Conservation (phyloP, 2,329 filamentous ascomycete genomes). For the Beauveria sp. region DNA sequence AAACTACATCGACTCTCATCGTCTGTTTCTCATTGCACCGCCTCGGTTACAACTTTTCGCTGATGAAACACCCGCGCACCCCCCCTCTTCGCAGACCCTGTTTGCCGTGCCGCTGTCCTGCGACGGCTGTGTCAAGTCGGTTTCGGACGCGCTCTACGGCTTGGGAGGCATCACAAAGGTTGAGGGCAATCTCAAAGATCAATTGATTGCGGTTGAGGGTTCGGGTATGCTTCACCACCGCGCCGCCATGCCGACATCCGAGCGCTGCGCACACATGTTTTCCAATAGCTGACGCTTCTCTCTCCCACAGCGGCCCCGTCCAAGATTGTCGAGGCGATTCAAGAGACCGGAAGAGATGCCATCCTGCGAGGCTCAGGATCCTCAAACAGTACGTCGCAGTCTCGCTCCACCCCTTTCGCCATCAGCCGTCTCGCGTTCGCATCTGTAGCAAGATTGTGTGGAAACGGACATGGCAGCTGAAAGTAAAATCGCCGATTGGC, state of each 20-base stretch:
- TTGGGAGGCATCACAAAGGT: conserved; percentile 76
- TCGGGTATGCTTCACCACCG: conserved; percentile 46
- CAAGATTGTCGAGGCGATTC: conserved; percentile 79
- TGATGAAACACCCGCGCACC: conserved; percentile 9
- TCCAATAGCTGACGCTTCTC: background rate
- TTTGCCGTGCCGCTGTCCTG: conserved; percentile 94
- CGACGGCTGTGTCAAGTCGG: conserved; percentile 77
- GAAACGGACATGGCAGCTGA: background rate
- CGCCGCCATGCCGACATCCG: background rate
- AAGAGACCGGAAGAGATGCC: conserved; percentile 84
- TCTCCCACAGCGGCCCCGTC: conserved; percentile 63
- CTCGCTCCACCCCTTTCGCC: background rate
- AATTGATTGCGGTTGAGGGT: conserved; percentile 78
- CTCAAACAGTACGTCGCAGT: conserved; percentile 60
- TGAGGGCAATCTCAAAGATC: conserved; percentile 71
- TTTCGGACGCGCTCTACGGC: conserved; percentile 70
- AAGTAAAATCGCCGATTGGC: background rate
- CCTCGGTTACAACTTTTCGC: conserved; percentile 4
- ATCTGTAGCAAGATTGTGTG: background rate
- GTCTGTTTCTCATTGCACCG: conserved; percentile 13
- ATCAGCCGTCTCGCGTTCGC: background rate
- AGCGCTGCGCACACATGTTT: background rate
- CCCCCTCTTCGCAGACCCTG: conserved; percentile 55
- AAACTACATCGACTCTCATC: background rate
- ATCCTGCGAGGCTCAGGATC: conserved; percentile 84